Evolutionary conservation across 768 basidiomycete genomes (phyloP).

Genomic region (Leucogyrophana mollusca): DNA sequence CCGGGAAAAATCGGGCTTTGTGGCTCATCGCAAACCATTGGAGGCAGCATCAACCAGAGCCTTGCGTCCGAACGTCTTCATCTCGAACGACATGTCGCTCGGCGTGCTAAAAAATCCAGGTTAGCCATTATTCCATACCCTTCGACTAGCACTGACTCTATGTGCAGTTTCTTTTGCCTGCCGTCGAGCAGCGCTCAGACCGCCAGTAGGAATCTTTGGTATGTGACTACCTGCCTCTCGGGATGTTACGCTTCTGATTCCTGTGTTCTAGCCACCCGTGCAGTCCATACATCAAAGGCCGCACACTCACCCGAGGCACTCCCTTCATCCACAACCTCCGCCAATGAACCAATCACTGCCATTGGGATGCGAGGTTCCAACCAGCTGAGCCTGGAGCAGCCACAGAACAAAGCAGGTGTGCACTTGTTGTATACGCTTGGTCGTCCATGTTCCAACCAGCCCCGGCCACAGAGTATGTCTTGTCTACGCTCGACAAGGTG

Average conservation of each 20-base stretch:
- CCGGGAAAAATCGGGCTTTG: too few species aligned
- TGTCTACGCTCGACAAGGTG: constrained; percentile 94
- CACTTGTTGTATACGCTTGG: constrained; percentile 6
- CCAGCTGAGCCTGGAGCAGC: constrained; percentile 83
- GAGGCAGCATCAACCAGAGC: not conserved
- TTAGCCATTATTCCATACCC: constrained; percentile 9
- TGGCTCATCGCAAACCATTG: too few species aligned
- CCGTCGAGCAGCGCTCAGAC: constrained; percentile 45
- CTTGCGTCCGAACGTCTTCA: not conserved
- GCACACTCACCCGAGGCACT: constrained; percentile 38
- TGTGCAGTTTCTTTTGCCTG: constrained; percentile 35
- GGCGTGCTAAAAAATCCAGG: constrained; percentile 34
- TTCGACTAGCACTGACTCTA: not conserved
- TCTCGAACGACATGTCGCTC: constrained; percentile 47
- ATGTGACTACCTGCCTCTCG: constrained; percentile 11
- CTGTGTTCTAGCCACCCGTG: constrained; percentile 44
- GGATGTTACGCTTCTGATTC: constrained; percentile 10
- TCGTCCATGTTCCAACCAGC: not conserved
- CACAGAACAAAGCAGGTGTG: constrained; percentile 86
- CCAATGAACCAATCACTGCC: constrained; percentile 58
- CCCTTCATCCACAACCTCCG: constrained; percentile 42
- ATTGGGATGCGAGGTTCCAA: constrained; percentile 80
- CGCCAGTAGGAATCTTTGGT: constrained; percentile 46
- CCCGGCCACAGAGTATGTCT: constrained; percentile 76
- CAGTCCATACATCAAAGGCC: constrained; percentile 53